Percentiles rank a stretch among this genome's conserved stretches.
phyloP scores from a whole-genome alignment of 202 grass and related monocot genomes.

The Schoenoplectus tabernaemontani region DNA sequence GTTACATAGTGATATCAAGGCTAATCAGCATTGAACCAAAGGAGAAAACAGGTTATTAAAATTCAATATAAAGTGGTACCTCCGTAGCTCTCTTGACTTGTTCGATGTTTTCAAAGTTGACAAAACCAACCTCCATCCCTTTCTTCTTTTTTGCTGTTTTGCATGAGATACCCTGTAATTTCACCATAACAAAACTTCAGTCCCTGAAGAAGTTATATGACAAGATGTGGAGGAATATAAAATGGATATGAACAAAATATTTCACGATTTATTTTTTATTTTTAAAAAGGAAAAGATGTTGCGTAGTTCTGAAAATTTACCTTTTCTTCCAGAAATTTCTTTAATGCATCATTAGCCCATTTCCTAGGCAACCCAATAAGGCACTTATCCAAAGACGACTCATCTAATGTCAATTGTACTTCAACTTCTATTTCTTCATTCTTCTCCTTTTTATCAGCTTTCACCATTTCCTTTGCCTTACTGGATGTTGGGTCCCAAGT shows the following conservation, averaged over 20 bases:
- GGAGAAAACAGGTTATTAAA: not conserved
- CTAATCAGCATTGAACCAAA: not conserved
- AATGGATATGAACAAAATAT: not conserved
- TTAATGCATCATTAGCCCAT: slow-evolving; percentile 52
- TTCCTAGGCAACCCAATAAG: slow-evolving; percentile 62
- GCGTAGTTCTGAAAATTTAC: slow-evolving; percentile 22
- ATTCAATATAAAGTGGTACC: slow-evolving; percentile 33
- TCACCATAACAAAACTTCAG: not conserved
- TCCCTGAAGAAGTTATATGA: not conserved
- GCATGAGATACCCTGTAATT: slow-evolving; percentile 61
- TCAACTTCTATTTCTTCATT: slow-evolving; percentile 20
- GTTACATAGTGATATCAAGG: not conserved
- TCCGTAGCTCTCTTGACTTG: slow-evolving; percentile 52
- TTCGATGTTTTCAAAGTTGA: slow-evolving; percentile 54
- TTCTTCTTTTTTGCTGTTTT: slow-evolving; percentile 76
- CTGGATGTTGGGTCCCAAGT: slow-evolving; percentile 81
- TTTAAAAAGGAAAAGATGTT: not conserved
- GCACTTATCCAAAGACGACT: slow-evolving; percentile 59
- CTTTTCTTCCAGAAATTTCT: slow-evolving; percentile 59
- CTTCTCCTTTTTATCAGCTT: slow-evolving; percentile 5
- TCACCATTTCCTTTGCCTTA: slow-evolving; percentile 50
- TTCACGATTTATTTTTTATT: not conserved
- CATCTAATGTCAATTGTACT: slow-evolving; percentile 37
- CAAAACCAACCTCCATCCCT: slow-evolving; percentile 94
- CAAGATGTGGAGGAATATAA: not conserved